Percentiles rank a stretch among this genome's conserved stretches.
phyloP scores from a whole-genome alignment of 2,329 filamentous ascomycete species.

The Colletotrichum horii region DNA sequence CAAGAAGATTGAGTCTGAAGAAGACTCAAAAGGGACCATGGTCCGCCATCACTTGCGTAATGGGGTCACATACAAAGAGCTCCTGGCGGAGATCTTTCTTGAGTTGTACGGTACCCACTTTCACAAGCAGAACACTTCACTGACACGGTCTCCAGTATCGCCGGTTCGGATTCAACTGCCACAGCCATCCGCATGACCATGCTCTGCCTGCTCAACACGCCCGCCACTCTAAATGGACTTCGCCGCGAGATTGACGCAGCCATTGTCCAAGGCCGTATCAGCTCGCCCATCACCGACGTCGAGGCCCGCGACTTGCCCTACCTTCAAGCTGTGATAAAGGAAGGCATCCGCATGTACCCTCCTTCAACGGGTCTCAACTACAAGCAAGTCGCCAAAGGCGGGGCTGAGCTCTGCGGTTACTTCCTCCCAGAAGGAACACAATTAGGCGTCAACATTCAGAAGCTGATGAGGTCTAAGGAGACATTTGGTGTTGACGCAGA shows the following conservation, averaged over 20 bases:
- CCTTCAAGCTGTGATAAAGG: constrained; percentile 57
- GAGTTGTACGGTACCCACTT: not conserved
- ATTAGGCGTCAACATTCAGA: constrained; percentile 45
- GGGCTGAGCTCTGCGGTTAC: constrained; percentile 39
- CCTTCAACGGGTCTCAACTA: constrained; percentile 52
- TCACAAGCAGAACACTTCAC: accelerated
- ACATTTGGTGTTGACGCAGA: constrained; percentile 52
- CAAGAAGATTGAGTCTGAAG: constrained; percentile 25
- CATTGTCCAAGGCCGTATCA: constrained; percentile 1
- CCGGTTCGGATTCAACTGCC: constrained; percentile 41
- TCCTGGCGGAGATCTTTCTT: constrained; percentile 28
- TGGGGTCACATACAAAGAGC: constrained; percentile 29
- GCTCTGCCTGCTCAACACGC: constrained; percentile 56
- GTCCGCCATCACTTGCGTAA: constrained; percentile 31
- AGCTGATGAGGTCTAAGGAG: constrained; percentile 39
- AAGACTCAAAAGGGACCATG: constrained; percentile 31
- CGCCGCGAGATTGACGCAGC: constrained; percentile 51
- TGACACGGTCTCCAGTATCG: constrained; percentile 23
- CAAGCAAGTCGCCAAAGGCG: constrained; percentile 50
- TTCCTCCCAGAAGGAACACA: constrained; percentile 41
- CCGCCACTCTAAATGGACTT: constrained; percentile 47
- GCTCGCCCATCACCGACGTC: constrained; percentile 32
- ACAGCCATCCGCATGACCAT: constrained; percentile 49
- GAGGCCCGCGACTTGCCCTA: constrained; percentile 44
- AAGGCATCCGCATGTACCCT: constrained; percentile 56